These are phyloP conservation scores for Aspergillus melleus DNA, from an alignment of 2,329 filamentous ascomycete species.

Conservation along the genomic window DNA sequence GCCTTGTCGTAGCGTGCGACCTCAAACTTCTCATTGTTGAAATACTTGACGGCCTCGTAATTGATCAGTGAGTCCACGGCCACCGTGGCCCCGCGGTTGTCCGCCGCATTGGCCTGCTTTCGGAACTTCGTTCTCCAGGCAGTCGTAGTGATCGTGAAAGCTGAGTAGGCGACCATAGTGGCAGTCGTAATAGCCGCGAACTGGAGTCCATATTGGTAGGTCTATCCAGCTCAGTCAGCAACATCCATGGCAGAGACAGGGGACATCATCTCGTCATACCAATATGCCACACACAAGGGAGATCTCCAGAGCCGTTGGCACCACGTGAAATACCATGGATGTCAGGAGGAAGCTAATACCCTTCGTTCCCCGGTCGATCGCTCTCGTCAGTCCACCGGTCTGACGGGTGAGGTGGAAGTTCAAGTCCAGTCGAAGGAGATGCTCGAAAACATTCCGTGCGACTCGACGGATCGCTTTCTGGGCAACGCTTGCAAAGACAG, in stretches of 20 bases:
- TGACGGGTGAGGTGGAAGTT: slow-evolving; percentile 93
- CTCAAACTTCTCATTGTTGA: slow-evolving; percentile 98
- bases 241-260: not conserved
- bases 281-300: slow-evolving; percentile 93
- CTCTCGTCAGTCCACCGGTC: slow-evolving; percentile 88
- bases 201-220: slow-evolving; percentile 88
- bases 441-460: slow-evolving; percentile 87
- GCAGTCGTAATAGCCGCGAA: slow-evolving; percentile 87
- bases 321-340: slow-evolving; percentile 97
- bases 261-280: slow-evolving; percentile 38
- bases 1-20: slow-evolving; percentile 87
- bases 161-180: slow-evolving; percentile 92
- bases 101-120: slow-evolving; percentile 90
- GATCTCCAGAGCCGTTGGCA: slow-evolving; percentile 92
- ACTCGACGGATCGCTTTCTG: slow-evolving; percentile 94
- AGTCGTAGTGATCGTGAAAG: slow-evolving; percentile 96
- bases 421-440: slow-evolving; percentile 82
- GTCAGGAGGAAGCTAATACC: slow-evolving; percentile 96
- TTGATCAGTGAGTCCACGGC: slow-evolving; percentile 97
- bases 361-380: slow-evolving; percentile 95
- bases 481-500: slow-evolving; percentile 93
- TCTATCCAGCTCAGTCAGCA: slow-evolving; percentile 47
- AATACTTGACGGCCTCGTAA: slow-evolving; percentile 99
- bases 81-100: slow-evolving; percentile 92
- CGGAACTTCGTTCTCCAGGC: slow-evolving; percentile 97